Percentiles rank a stretch among this genome's conserved stretches.
These are phyloP conservation scores for Actinidia polygama DNA, from an alignment of 179 eudicot genomes.

Conservation along the genomic window DNA sequence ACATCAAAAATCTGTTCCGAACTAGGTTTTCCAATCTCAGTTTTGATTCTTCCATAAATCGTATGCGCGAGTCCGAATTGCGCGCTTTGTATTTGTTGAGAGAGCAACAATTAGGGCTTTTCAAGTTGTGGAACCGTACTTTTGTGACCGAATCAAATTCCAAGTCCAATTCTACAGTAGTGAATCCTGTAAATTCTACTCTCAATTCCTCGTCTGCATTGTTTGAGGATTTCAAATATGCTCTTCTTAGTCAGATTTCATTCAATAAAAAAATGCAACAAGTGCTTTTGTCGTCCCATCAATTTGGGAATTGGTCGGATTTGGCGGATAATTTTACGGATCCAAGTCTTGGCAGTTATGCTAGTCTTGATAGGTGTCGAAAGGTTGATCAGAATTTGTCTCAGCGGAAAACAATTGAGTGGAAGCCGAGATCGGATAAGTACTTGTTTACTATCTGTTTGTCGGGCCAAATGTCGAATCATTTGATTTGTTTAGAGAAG, in stretches of 20 bases:
- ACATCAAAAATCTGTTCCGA: conserved; percentile 41
- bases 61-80: conserved; percentile 78
- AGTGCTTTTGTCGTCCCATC: conserved; percentile 67
- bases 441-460: conserved; percentile 81
- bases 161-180: conserved; percentile 27
- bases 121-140: conserved; percentile 47
- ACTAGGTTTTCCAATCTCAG: conserved; percentile 32
- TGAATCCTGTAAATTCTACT: conserved; percentile 20
- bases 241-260: conserved; percentile 56
- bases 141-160: conserved; percentile 11
- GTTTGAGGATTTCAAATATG: conserved; percentile 50
- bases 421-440: conserved; percentile 77
- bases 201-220: conserved; percentile 16
- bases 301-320: conserved; percentile 35
- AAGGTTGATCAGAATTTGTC: conserved; percentile 60
- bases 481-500: conserved; percentile 93
- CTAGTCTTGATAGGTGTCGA: conserved; percentile 46
- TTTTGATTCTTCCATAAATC: conserved; percentile 31
- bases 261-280: conserved; percentile 74
- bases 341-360: conserved; percentile 30
- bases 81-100: conserved; percentile 61
- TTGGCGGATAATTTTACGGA: conserved; percentile 46
- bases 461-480: conserved; percentile 98
- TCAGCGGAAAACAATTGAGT: conserved; percentile 70
- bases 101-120: conserved; percentile 69